Base-by-base conservation (phyloP, 495 filamentous ascomycete species). In the Pyrenula massariospora region DNA sequence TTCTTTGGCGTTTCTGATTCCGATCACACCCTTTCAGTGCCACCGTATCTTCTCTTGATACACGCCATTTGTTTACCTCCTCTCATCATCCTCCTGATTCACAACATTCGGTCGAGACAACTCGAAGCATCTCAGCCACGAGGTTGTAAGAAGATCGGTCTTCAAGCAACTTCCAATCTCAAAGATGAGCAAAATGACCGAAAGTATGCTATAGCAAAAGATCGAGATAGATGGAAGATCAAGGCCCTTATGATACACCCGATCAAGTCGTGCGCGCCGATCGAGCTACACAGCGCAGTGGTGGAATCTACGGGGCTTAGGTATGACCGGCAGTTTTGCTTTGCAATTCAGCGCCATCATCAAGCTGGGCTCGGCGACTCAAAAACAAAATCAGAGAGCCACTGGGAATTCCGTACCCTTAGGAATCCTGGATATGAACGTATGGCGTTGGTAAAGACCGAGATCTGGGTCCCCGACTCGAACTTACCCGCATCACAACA, bases 181-280 rank as follows among this genome's bases (percentile, higher is more conserved):
- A 61, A 60, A 15, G 68, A 72, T 21, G 70, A 71, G 49, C 66
- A 71, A 52, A 63, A 70, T 31, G 47, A 56, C 11, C 20, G n/a
- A 0, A 25, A 54, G 25, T 63, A 66, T 47, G 25, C 52, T 12
- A 53, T 22, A 8, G 24, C 22, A 24, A 55, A 12, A 31, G 24
- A 3, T 42, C 57, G 12, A n/a, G 56, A 25, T 25, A 50, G 25
- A 55, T 85, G 78, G 78, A 77, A 65, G 21, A 74, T 96, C 60
- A 89, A 90, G 67, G 87, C 86, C 52, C 77, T 96, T 47, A 91
- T 85, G 73, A 84, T 89, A 48, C 95, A 91, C 66, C 92, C 92
- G 0, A 72, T 96, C 61, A 96, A 96, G 72, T 89, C 86, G 57
- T 96, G 91, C 66, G 74, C 77, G 58, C 88, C 85, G 12, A 82